Conservation (phyloP, 495 filamentous ascomycete species). For the Sordaria brevicollis region DNA sequence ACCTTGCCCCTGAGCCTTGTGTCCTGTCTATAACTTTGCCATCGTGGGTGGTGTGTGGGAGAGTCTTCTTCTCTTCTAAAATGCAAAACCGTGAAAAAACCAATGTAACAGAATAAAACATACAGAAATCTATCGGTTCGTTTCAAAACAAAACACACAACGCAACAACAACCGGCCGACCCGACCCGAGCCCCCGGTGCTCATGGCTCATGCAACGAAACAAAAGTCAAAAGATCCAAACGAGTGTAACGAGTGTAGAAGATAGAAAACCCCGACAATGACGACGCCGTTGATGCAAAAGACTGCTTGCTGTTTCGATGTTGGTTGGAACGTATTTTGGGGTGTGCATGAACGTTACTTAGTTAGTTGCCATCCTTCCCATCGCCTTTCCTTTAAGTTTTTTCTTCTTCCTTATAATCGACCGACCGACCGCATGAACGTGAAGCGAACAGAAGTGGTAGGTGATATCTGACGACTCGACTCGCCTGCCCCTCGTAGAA, state of each 20-base stretch:
- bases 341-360: neutral
- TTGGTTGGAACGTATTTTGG: slow-evolving; percentile 8
- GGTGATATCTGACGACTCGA: slow-evolving; percentile 55
- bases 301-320: slow-evolving; percentile 3
- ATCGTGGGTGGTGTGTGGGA: neutral
- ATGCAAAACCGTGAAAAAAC: neutral
- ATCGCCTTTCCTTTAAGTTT: slow-evolving; percentile 7
- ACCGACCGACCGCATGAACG: slow-evolving; percentile 20
- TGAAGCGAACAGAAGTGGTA: slow-evolving; percentile 48
- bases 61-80: neutral
- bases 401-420: slow-evolving; percentile 10
- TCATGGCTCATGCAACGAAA: neutral
- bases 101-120: slow-evolving; percentile 3
- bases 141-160: slow-evolving; percentile 3
- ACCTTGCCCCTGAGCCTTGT: neutral
- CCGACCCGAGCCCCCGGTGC: neutral
- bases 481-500: neutral
- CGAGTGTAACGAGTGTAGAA: slow-evolving; percentile 1
- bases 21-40: neutral
- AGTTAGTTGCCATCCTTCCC: slow-evolving; percentile 1
- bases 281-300: slow-evolving; percentile 22
- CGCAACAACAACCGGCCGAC: slow-evolving; percentile 3
- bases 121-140: neutral
- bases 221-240: slow-evolving; percentile 1
- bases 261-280: slow-evolving; percentile 10